phyloP scores from a whole-genome alignment of 768 basidiomycete species.

The Sporobolomyces phaffii region DNA sequence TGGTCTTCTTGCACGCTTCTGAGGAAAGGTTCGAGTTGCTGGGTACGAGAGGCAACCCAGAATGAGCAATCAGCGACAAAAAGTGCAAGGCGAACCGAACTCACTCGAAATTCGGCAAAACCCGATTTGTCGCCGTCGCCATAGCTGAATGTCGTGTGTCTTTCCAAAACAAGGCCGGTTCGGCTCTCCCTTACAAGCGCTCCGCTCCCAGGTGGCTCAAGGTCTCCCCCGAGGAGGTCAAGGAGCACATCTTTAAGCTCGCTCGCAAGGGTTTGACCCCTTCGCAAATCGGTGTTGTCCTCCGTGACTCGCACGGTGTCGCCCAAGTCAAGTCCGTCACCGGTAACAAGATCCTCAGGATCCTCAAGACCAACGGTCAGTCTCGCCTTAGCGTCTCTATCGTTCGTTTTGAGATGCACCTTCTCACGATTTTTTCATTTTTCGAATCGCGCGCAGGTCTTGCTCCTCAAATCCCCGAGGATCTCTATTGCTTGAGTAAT shows the following conservation, averaged over 20 bases:
- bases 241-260: conserved; percentile 83
- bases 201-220: conserved; percentile 94
- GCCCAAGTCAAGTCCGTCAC: conserved; percentile 98
- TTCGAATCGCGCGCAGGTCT: conserved; percentile 58
- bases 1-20: no score
- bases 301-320: conserved; percentile 95
- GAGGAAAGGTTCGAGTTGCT: no score
- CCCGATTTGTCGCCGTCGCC: no score
- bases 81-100: no score
- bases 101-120: no score
- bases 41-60: no score
- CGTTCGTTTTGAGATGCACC: no score
- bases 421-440: no score
- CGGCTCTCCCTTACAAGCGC: conserved; percentile 94
- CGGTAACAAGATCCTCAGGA: conserved; percentile 98
- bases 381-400: no score
- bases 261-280: conserved; percentile 96
- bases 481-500: conserved; percentile 1
- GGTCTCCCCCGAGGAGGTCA: conserved; percentile 87
- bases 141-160: background rate
- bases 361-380: conserved; percentile 88
- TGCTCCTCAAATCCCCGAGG: conserved; percentile 91
- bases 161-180: conserved; percentile 58
- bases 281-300: conserved; percentile 94
- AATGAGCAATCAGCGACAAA: no score